Evolutionary conservation across 164 flowering plant genomes (phyloP), one percentile per base, ranked within the genome.

Genomic region (Vitis vinifera): DNA sequence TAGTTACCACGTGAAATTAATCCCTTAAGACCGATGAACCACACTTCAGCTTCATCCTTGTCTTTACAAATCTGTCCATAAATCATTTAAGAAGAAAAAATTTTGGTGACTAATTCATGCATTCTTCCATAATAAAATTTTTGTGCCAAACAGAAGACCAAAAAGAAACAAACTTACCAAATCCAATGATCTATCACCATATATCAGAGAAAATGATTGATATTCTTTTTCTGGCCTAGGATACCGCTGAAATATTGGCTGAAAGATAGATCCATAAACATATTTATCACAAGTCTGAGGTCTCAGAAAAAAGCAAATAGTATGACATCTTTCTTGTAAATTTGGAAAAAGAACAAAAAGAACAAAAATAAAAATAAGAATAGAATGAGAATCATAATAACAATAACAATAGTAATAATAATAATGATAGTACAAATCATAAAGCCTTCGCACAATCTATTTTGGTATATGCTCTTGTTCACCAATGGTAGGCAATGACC

Each of bases 191-290:
- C 97, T 83, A 49, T 90, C 97, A 71, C 47, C 78, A 70, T 77
- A 86, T 52, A 94, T 82, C 37, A 94, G 90, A 61, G 98, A 94
- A 83, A 94, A 94, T 23, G 98, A 93, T 71, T 93, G 98, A 76
- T 91, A 93, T 72, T 93, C 98, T 80, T 90, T 93, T 74, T 93
- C 95, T 23, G 97, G 98, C 51, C 91, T 88, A 57, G 98, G 98
- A 79, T 93, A 88, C 66, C 97, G 88, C 79, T 89, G 92, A 80
- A 94, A 94, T 76, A 84, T 89, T 71, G 93, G 87, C 98, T 94
- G 94, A 68, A 85, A 75, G 55, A 65, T 10, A 67, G 65, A 65
- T 9, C 17, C 51, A 10, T 7, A 16, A 17, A 53, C 65, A 62
- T 51, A 3, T 53, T n/a, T 11, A 30, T 30, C 30, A 47, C 2